Percentiles rank a stretch among this genome's conserved stretches.
These are phyloP conservation scores for Solanum appendiculatum DNA, from an alignment of 257 asterid genomes.

Conservation along the genomic window DNA sequence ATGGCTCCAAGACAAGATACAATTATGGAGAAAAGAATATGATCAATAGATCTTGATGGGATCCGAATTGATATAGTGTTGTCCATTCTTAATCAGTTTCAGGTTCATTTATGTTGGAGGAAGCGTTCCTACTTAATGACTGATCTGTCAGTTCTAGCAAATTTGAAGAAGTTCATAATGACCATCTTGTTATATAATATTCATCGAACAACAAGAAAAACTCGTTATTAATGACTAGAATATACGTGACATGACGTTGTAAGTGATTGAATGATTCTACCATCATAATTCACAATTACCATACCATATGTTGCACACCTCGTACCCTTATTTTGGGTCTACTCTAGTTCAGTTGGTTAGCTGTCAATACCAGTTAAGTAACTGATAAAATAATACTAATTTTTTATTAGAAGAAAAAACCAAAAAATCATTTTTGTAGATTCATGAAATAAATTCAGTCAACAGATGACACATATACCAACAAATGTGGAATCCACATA, in stretches of 20 bases:
- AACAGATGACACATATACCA: not conserved
- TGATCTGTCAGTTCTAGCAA: rapidly evolving
- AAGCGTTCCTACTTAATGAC: not conserved
- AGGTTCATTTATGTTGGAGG: not conserved
- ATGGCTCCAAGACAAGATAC: not conserved
- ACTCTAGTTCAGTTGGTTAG: not conserved
- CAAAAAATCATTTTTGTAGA: too few species aligned
- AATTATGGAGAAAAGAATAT: not conserved
- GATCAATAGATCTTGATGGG: not conserved
- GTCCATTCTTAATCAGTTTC: too few species aligned
- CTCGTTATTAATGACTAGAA: too few species aligned
- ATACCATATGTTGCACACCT: not conserved
- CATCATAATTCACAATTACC: not conserved
- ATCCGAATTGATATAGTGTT: not conserved
- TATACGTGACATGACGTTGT: not conserved
- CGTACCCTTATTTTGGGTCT: not conserved
- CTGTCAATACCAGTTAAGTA: rapidly evolving
- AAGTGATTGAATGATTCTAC: not conserved
- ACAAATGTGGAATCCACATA: not conserved
- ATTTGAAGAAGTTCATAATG: not conserved
- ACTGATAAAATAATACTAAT: not conserved
- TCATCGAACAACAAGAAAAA: too few species aligned
- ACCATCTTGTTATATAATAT: not conserved
- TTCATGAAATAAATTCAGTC: not conserved
- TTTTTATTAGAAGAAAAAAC: too few species aligned